Evolutionary conservation across 306 rosid genomes (phyloP).

Genomic region (Castanopsis chinensis): DNA sequence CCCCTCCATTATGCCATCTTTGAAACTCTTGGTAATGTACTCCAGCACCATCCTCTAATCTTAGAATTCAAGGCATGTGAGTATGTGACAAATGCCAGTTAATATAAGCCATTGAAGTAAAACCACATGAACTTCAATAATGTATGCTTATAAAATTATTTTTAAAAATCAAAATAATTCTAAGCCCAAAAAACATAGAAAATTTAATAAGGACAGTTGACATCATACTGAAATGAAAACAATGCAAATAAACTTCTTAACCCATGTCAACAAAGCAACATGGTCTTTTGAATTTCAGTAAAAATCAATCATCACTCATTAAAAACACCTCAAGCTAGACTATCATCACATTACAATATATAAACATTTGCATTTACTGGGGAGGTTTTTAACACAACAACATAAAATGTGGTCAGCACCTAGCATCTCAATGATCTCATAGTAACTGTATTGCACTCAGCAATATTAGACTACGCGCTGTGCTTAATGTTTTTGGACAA

Average conservation of each 20-base stretch:
- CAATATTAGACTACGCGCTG: background rate
- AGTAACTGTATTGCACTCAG: background rate
- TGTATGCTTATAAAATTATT: background rate
- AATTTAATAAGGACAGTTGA: background rate
- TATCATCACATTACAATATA: background rate
- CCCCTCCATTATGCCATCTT: constrained; percentile 85
- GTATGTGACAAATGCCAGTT: constrained; percentile 2
- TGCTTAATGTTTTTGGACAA: background rate
- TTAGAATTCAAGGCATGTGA: constrained; percentile 36
- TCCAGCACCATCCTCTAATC: constrained; percentile 41
- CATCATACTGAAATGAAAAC: background rate
- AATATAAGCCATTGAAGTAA: background rate
- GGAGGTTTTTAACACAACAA: background rate
- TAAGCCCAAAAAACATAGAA: background rate
- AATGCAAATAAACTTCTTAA: background rate
- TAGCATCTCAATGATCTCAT: background rate
- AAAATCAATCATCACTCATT: background rate
- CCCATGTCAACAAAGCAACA: background rate
- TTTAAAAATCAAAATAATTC: background rate
- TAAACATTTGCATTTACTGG: background rate
- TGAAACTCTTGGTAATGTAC: constrained; percentile 33
- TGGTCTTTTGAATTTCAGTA: background rate
- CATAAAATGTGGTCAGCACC: background rate
- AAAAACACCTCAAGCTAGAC: background rate
- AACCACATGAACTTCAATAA: background rate